Conservation (phyloP, 352 stramenopile species). For the Globisporangium echinulatum region DNA sequence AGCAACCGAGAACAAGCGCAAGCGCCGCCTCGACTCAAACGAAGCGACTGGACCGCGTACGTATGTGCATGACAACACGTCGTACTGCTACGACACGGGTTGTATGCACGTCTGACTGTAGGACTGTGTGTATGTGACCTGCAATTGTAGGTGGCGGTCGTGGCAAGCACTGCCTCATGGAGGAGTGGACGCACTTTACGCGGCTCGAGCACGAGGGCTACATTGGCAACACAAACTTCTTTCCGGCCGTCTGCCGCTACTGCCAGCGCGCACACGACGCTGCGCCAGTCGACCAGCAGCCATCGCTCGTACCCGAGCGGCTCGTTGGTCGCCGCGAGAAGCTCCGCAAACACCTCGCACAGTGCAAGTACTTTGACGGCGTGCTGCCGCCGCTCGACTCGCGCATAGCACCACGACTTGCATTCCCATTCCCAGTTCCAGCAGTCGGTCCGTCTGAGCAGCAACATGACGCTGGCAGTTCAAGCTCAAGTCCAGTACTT, state of each 20-base stretch:
- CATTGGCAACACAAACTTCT: slow-evolving; percentile 83
- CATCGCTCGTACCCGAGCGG: slow-evolving; percentile 46
- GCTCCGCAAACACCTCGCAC: slow-evolving; percentile 63
- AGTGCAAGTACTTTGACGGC: slow-evolving; percentile 61
- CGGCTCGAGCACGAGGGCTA: slow-evolving; percentile 71
- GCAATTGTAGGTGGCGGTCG: slow-evolving; percentile 25
- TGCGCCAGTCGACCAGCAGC: slow-evolving; percentile 44
- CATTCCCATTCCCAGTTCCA: neutral
- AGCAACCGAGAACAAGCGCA: slow-evolving; percentile 34
- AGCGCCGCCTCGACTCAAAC: slow-evolving; percentile 29
- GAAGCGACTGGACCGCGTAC: slow-evolving; percentile 29
- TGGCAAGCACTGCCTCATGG: slow-evolving; percentile 79
- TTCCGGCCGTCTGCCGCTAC: slow-evolving; percentile 63
- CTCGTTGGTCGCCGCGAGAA: slow-evolving; percentile 71
- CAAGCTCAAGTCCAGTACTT: neutral
- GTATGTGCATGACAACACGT: neutral
- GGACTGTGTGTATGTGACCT: slow-evolving; percentile 1
- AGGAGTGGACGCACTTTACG: slow-evolving; percentile 76
- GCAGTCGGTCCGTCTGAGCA: neutral
- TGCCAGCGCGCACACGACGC: slow-evolving; percentile 60
- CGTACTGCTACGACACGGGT: too few relatives aligned
- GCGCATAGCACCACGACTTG: slow-evolving; percentile 7
- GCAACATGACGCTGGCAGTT: neutral
- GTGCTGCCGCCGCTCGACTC: slow-evolving; percentile 49
- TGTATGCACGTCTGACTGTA: neutral